These are phyloP conservation scores for Leccinum sublutescens DNA, from an alignment of 768 basidiomycete genomes.

Conservation along the genomic window DNA sequence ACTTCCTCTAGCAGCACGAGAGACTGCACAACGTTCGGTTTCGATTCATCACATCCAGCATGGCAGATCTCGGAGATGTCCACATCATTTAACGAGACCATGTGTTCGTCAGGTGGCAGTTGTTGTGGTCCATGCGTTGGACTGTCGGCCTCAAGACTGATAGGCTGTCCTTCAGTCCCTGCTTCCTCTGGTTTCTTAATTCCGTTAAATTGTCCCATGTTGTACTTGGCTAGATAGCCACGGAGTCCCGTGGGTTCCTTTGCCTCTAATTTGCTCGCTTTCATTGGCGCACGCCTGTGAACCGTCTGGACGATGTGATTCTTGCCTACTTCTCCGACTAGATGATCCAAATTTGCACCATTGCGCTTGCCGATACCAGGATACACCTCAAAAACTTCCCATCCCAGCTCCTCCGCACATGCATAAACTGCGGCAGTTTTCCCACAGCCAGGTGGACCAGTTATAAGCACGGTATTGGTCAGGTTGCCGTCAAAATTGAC, in stretches of 20 bases:
- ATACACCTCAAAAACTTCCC: slow-evolving; percentile 96
- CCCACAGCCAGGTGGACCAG: slow-evolving; percentile 80
- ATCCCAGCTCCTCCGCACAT: slow-evolving; percentile 89
- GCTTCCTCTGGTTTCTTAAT: neutral
- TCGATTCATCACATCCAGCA: slow-evolving; percentile 13
- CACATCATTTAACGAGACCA: slow-evolving; percentile 1
- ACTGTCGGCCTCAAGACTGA: slow-evolving; percentile 18
- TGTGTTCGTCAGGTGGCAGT: slow-evolving; percentile 6
- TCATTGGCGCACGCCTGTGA: slow-evolving; percentile 7
- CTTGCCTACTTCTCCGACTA: slow-evolving; percentile 91
- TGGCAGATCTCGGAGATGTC: neutral
- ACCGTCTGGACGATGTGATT: slow-evolving; percentile 75
- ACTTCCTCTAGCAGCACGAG: slow-evolving; percentile 93
- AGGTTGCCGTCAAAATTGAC: slow-evolving; percentile 46
- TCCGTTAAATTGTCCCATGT: slow-evolving; percentile 1
- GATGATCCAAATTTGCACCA: slow-evolving; percentile 69
- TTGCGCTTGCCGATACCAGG: slow-evolving; percentile 92
- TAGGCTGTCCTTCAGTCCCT: slow-evolving; percentile 24
- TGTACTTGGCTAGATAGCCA: slow-evolving; percentile 18
- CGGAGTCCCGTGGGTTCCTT: slow-evolving; percentile 13
- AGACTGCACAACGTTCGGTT: slow-evolving; percentile 64
- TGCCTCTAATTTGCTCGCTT: slow-evolving; percentile 3
- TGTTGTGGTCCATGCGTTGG: slow-evolving; percentile 1
- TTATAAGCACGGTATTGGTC: slow-evolving; percentile 83
- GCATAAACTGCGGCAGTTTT: slow-evolving; percentile 95